Base-by-base conservation (phyloP, 2,329 filamentous ascomycete species). In the Erysiphe pulchra region DNA sequence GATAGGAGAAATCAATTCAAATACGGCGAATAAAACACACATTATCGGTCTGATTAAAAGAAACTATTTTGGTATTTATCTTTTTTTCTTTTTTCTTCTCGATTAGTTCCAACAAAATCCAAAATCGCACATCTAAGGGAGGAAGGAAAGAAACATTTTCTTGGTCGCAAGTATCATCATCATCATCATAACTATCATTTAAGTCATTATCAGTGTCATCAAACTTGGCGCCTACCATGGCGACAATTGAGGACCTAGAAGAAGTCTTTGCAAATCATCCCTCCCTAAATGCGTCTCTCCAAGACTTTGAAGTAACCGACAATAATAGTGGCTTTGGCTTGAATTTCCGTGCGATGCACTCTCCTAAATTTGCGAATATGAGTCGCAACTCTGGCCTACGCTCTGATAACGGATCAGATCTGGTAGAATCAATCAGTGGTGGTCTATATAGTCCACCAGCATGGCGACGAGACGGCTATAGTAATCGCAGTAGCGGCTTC, bases 371-470 rank as follows among this genome's bases (percentile, higher is more conserved):
- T 48, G 65, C 66, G 18, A 58, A 59, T 47, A 69, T 69, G 14
- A 73, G 69, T 44, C 69, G 73, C 51, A 72, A 76, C 58, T 78
- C 73, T 36, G 73, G 69, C 54, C 77, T 78, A 63, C 68, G 71
- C 52, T 75, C 65, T 39, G 59, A 61, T 37, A 60, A 59, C 34
- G 62, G 61, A 28, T 56, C 57, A 34, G 58, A 57, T 52, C 57
- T 53, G 46, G 54, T 61, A 45, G 65, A 69, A 48, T 65, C 64
- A 45, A 61, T 63, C 32, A 60, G 61, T 24, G 58, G 56, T 46
- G 66, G 68, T 43, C 71, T 71, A 31, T 79, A 73, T 72, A 75
- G 72, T 45, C 76, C 76, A 37, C 76, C 76, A 2, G 73, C 73
- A 12, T 76, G 75, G 66, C 66, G 71, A 49, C 57, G 59, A 28